Conservation (phyloP, 1,284 basidiomycete genomes). For the Tausonia pullulans region DNA sequence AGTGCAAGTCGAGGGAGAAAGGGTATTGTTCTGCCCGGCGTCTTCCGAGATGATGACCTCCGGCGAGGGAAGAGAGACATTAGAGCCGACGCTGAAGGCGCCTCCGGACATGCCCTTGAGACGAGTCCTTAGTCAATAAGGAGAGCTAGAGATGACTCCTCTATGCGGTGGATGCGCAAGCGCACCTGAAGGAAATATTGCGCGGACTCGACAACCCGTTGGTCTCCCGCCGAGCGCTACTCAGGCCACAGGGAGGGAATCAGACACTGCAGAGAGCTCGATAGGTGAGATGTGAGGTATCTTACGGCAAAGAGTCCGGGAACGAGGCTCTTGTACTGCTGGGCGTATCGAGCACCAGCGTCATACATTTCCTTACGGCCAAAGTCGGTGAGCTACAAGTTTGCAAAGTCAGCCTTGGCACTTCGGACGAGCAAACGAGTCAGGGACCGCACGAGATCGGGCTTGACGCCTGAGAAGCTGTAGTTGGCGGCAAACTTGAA, state of each 20-base stretch:
- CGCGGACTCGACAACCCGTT: constrained; percentile 17
- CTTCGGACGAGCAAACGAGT: no score
- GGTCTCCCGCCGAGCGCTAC: neutral
- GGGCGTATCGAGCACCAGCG: constrained; percentile 2
- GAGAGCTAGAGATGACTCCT: no score
- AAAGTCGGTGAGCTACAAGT: constrained; percentile 9
- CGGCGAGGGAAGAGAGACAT: neutral
- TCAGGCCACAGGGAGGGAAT: no score
- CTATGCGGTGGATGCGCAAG: no score
- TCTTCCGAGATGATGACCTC: constrained; percentile 14
- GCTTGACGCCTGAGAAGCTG: neutral
- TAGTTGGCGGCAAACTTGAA: constrained; percentile 13
- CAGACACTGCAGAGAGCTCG: neutral
- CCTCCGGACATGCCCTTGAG: no score
- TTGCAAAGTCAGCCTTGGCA: no score
- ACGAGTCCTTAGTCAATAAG: no score
- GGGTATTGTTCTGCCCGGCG: constrained; percentile 16
- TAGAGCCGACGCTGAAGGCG: no score
- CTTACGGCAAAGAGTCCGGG: neutral
- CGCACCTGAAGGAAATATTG: constrained; percentile 14
- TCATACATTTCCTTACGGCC: constrained; percentile 15
- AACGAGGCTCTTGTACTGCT: constrained; percentile 5
- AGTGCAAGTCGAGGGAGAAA: constrained; percentile 13
- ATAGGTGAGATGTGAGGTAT: no score
- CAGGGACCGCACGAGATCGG: neutral